Conservation (phyloP, 2,329 filamentous ascomycete species). For the Penicillium sp. region DNA sequence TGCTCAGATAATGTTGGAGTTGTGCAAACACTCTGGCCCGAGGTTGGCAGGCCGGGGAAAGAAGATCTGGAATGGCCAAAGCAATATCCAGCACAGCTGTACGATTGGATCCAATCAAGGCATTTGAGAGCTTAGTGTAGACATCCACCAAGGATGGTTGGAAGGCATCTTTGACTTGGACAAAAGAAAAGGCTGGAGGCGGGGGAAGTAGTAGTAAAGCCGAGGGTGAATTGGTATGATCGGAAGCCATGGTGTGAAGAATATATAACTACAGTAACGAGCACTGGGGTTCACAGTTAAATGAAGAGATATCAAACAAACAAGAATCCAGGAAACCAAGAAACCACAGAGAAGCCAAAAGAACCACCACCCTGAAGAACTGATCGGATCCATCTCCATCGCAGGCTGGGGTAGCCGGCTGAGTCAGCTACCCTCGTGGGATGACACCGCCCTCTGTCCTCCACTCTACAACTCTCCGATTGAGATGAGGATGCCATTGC, state of each 20-base stretch:
- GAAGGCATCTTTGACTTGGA: slow-evolving; percentile 59
- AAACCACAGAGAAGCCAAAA: background rate
- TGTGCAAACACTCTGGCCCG: slow-evolving; percentile 61
- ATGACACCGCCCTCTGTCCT: slow-evolving; percentile 5
- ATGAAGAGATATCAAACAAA: background rate
- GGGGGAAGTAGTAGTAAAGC: slow-evolving; percentile 62
- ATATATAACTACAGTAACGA: slow-evolving; percentile 1
- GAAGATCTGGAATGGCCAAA: slow-evolving; percentile 62
- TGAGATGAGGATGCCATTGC: slow-evolving; percentile 22
- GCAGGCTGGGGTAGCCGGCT: slow-evolving; percentile 2
- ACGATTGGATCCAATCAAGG: slow-evolving; percentile 30
- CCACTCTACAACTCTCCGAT: slow-evolving; percentile 4
- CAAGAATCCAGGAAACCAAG: background rate
- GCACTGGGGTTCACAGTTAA: background rate
- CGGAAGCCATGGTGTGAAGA: slow-evolving; percentile 25
- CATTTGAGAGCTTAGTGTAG: slow-evolving; percentile 50
- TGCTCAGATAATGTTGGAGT: slow-evolving; percentile 72
- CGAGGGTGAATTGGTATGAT: slow-evolving; percentile 24
- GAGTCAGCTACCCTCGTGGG: slow-evolving; percentile 3
- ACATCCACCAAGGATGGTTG: slow-evolving; percentile 56
- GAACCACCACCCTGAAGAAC: background rate
- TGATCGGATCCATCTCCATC: slow-evolving; percentile 6
- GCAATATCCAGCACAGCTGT: slow-evolving; percentile 56
- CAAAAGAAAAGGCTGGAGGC: slow-evolving; percentile 54
- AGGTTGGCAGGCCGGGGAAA: slow-evolving; percentile 49